Base-by-base conservation (phyloP, 768 basidiomycete genomes). In the Aureoboletus auriporus region DNA sequence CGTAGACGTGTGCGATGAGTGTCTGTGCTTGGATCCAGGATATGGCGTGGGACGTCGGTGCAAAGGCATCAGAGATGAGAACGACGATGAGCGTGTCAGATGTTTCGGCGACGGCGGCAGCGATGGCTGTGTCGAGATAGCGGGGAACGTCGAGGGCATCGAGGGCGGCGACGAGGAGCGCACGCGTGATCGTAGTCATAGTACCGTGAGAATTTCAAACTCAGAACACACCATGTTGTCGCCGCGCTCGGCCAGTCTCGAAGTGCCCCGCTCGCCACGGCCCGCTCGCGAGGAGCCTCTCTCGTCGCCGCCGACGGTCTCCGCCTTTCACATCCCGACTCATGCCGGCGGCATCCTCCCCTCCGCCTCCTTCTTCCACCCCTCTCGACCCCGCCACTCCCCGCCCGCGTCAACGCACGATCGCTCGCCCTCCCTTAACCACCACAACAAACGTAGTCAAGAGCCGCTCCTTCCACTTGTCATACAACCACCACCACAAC, bases 1-100 rank as follows among this genome's bases (percentile, higher is more conserved):
- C 87, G 65, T 97, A 96, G 34, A 89, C 79, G 59, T 80, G 85
- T 0, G 89, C 89, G 52, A 97, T 74, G 39, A 94, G 75, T 9
- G 76, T 69, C 69, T 94, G 90, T 3, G 93, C 74, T 16, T 74
- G 73, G 44, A 80, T 70, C 82, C 86, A 97, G 28, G 64, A 65
- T 14, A 63, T 66, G 2, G 77, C 74, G 49, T 75, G 78, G 28
- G 52, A 49, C 14, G 52, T 10, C 31, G 51, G 52, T 38, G 78
- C 75, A 64, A 89, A 86, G 51, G 77, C 68, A 5, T 78, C 70
- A 9, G 85, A 83, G 62, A 86, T 70, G 52, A 90, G 75, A 54
- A 88, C 63, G 60, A 90, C 77, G 45, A 79, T 61, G 57, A 90
- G 80, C 10, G 72, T 69, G 14, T 75, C 62, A 6, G 69, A 65